Conservation (phyloP, 805 yeast genomes). For the Wickerhamomyces rabaulensis region DNA sequence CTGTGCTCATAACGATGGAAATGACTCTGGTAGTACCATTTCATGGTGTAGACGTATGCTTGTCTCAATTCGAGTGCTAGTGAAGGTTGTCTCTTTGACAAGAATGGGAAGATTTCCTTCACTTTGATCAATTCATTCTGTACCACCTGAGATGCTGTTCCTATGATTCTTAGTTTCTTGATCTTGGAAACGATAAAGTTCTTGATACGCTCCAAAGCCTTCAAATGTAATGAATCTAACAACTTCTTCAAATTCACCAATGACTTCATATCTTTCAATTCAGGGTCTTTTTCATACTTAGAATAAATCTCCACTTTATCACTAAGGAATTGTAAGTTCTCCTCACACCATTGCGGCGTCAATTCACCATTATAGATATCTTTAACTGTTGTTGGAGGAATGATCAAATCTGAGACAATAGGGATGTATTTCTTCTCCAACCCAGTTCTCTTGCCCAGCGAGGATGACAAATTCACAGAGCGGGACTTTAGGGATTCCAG, state of each 20-base stretch:
- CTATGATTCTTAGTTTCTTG: slow-evolving; percentile 55
- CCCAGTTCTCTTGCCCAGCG: slow-evolving; percentile 42
- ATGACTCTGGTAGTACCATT: slow-evolving; percentile 83
- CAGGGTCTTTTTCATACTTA: slow-evolving; percentile 28
- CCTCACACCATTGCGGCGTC: slow-evolving; percentile 59
- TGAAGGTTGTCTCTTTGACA: slow-evolving; percentile 47
- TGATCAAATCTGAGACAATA: slow-evolving; percentile 64
- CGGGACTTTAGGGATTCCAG: slow-evolving; percentile 55
- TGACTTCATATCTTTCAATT: slow-evolving; percentile 14
- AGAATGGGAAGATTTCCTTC: slow-evolving; percentile 56
- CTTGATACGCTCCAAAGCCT: slow-evolving; percentile 72
- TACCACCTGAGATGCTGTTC: slow-evolving; percentile 67
- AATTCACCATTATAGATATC: slow-evolving; percentile 56
- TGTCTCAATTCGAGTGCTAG: slow-evolving; percentile 67
- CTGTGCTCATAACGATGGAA: slow-evolving; percentile 75
- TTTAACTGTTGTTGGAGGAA: slow-evolving; percentile 66
- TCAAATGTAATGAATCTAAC: slow-evolving; percentile 47
- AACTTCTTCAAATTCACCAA: slow-evolving; percentile 23
- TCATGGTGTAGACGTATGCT: slow-evolving; percentile 85
- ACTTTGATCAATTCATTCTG: slow-evolving; percentile 62
- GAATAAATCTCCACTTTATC: slow-evolving; percentile 55
- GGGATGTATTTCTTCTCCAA: slow-evolving; percentile 59
- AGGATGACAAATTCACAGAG: slow-evolving; percentile 42
- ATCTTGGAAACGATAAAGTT: slow-evolving; percentile 62
- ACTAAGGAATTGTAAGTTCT: slow-evolving; percentile 50